phyloP scores from a whole-genome alignment of 192 early-diverging fungal genomes.

The Coemansia erecta region DNA sequence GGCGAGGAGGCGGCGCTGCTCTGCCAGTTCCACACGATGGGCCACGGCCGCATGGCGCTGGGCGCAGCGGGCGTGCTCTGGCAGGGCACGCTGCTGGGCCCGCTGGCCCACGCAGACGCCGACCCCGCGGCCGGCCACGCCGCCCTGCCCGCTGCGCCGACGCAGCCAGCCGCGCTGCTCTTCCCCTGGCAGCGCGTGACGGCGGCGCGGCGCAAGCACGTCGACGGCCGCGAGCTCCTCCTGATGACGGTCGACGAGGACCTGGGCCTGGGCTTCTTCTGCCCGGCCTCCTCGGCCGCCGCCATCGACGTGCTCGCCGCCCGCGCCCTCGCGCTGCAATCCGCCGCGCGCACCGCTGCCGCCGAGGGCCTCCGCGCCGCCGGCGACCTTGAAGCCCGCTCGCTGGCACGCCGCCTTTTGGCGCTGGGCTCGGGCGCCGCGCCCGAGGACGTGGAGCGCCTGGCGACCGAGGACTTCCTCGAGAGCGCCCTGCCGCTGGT shows the following conservation, averaged over 20 bases:
- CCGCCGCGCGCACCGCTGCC: no score
- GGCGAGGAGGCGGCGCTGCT: slow-evolving; percentile 16
- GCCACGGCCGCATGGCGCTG: slow-evolving; percentile 25
- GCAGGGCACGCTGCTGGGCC: slow-evolving; percentile 10
- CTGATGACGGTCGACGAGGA: slow-evolving; percentile 45
- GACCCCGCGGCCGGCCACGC: neutral
- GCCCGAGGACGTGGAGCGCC: no score
- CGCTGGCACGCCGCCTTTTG: neutral
- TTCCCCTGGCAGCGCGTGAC: slow-evolving; percentile 41
- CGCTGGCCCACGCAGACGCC: neutral
- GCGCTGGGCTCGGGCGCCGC: neutral
- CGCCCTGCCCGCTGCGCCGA: slow-evolving; percentile 19
- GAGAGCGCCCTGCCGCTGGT: neutral
- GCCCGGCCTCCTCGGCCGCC: neutral
- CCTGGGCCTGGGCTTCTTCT: slow-evolving; percentile 27
- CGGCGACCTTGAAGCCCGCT: neutral
- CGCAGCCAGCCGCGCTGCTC: slow-evolving; percentile 5
- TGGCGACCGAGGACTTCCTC: no score
- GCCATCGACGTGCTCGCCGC: neutral
- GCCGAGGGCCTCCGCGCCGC: no score
- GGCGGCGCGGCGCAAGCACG: slow-evolving; percentile 21
- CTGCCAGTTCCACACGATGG: slow-evolving; percentile 45
- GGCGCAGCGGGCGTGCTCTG: slow-evolving; percentile 17
- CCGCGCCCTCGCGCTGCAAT: no score
- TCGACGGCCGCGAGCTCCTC: slow-evolving; percentile 24